These are phyloP conservation scores for Calonectria hawksworthii DNA, from an alignment of 2,329 filamentous ascomycete species.

Conservation along the genomic window DNA sequence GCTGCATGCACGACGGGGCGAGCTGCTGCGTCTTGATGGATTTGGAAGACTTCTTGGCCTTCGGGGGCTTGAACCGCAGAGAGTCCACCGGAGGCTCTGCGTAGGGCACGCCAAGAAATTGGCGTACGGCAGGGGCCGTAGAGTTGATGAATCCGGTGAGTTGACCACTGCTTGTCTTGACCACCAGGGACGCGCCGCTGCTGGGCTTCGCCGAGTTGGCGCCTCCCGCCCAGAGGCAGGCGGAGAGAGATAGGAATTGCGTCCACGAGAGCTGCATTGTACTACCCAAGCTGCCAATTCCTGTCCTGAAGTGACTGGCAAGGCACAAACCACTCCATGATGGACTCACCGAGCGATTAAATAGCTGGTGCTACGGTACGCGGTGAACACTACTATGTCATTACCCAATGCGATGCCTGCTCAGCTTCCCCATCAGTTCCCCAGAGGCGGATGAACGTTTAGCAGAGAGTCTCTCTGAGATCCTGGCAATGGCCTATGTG, in stretches of 20 bases:
- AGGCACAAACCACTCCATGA: not conserved
- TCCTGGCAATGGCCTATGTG: not conserved
- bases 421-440: not conserved
- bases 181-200: constrained; percentile 7
- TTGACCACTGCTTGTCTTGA: constrained; percentile 30
- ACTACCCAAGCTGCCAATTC: not conserved
- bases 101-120: constrained; percentile 62
- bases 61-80: constrained; percentile 59
- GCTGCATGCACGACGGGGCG: constrained; percentile 50
- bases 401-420: not conserved
- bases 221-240: constrained; percentile 9
- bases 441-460: constrained; percentile 21
- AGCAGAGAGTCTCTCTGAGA: not conserved
- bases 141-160: constrained; percentile 33
- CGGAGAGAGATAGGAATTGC: constrained; percentile 4
- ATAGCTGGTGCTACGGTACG: not conserved
- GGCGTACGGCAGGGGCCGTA: constrained; percentile 30
- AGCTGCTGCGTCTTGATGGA: constrained; percentile 43
- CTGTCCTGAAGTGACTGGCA: not conserved
- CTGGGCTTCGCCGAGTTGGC: constrained; percentile 19
- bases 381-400: not conserved
- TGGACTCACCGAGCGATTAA: not conserved
- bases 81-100: constrained; percentile 68
- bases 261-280: constrained; percentile 22
- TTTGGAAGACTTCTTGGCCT: constrained; percentile 43